A percentile compares a stretch with the other conserved stretches of the same genome.
Evolutionary conservation across 345 rosid species (phyloP).

Genomic region (Viola odorata): DNA sequence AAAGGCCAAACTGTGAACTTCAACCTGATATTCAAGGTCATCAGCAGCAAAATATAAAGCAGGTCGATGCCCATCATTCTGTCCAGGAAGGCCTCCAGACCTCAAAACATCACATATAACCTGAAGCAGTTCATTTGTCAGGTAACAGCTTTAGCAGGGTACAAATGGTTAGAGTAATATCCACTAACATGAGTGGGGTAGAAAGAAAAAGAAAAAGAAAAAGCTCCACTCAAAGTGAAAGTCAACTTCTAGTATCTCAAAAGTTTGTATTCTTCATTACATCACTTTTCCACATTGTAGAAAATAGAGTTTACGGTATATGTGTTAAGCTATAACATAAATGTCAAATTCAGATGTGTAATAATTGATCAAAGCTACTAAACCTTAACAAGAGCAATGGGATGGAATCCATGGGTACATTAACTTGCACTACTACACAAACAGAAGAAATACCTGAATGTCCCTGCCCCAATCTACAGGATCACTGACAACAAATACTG

Average conservation of each 20-base stretch:
- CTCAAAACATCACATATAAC: constrained; percentile 43
- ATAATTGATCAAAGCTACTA: too few species aligned
- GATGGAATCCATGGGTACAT: too few species aligned
- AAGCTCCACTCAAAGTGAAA: not conserved
- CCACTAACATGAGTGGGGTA: not conserved
- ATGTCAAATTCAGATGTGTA: too few species aligned
- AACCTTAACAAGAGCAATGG: not conserved
- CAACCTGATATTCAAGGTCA: constrained; percentile 49
- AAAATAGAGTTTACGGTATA: too few species aligned
- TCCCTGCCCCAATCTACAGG: constrained; percentile 56
- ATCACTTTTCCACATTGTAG: too few species aligned
- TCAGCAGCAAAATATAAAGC: constrained; percentile 46
- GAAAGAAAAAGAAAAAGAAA: not conserved
- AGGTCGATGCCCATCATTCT: constrained; percentile 27
- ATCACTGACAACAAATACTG: constrained; percentile 42
- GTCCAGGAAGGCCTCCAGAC: constrained; percentile 39
- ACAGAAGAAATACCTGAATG: constrained; percentile 33
- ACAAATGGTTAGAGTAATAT: constrained; percentile 1
- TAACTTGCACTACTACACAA: not conserved
- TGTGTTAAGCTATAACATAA: too few species aligned
- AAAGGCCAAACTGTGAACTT: not conserved
- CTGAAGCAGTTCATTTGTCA: constrained; percentile 17
- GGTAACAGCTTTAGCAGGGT: not conserved
- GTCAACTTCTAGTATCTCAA: not conserved
- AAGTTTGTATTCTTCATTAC: not conserved